These are phyloP conservation scores for Cadophora sp. DNA, from an alignment of 2,329 filamentous ascomycete genomes.

Conservation along the genomic window DNA sequence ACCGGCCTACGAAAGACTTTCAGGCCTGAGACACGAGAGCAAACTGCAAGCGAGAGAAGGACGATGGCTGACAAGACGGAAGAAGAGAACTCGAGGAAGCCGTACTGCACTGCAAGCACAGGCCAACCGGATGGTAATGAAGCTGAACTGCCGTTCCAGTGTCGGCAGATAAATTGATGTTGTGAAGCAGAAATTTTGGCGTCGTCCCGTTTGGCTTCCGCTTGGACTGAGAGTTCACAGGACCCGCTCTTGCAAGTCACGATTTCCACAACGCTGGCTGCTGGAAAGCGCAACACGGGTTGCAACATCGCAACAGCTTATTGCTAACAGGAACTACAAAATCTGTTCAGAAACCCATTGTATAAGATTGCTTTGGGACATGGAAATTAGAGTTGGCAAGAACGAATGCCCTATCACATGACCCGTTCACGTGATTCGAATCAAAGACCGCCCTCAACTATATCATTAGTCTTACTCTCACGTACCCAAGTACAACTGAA, in stretches of 20 bases:
- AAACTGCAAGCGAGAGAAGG: neutral
- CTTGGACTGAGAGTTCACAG: constrained; percentile 1
- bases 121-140: neutral
- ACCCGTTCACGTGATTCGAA: neutral
- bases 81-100: neutral
- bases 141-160: neutral
- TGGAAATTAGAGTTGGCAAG: neutral
- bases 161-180: neutral
- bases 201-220: constrained; percentile 6
- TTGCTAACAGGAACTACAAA: neutral
- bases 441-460: neutral
- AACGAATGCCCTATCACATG: neutral
- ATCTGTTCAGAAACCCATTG: neutral
- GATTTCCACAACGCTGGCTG: neutral
- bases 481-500: neutral
- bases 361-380: neutral
- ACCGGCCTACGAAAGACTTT: neutral
- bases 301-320: neutral
- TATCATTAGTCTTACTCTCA: neutral
- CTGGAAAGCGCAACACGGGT: neutral
- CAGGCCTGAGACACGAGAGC: neutral
- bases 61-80: neutral
- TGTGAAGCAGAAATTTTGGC: neutral
- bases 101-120: neutral
- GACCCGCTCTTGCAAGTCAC: constrained; percentile 13